Base-by-base conservation (phyloP, 2,329 filamentous ascomycete species). In the Dactylellina sp. region DNA sequence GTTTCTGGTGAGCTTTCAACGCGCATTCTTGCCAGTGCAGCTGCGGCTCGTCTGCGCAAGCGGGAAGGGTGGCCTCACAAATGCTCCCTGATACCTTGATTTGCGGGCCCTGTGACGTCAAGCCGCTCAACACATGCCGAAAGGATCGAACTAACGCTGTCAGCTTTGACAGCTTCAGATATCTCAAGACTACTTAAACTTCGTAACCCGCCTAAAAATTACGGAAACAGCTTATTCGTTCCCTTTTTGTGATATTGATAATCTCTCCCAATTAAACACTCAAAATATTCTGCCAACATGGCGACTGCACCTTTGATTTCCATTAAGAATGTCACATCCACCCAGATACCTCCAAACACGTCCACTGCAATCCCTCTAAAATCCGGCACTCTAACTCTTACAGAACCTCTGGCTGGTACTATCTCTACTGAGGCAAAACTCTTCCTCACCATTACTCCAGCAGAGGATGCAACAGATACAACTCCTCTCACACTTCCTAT, bases 251-350 rank as follows among this genome's bases (percentile, higher is more conserved):
- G n/a, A n/a, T n/a, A n/a, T n/a, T n/a, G n/a, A n/a, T n/a, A n/a
- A n/a, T n/a, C n/a, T n/a, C n/a, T n/a, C n/a, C n/a, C 42, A n/a
- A 46, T 20, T 20, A 55, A 2, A 12, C 28, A 25, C 16, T 32
- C 20, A 20, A 2, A 20, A 40, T 22, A 16, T 37, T 18, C 6
- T 4, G 14, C 20, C 25, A 70, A 64, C 22, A 75, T 75, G 71
- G 62, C 71, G 7, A 75, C 71, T 2, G 71, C 71, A 53, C 71
- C 71, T 3, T 49, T 75, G 18, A 46, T 75, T 11, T 70, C 71
- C 37, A 75, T 75, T 50, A 61, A 68, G 24, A 62, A 75, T 32
- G 64, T 75, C 50, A 63, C 18, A 49, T 52, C 56, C 9, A 46
- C 53, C 44, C 71, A 75, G 28, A 70, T 75, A 32, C 63, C 46